Percentiles rank a stretch among this genome's conserved stretches.
Evolutionary conservation across 768 basidiomycete species (phyloP).

Genomic region (Inosperma sp.): DNA sequence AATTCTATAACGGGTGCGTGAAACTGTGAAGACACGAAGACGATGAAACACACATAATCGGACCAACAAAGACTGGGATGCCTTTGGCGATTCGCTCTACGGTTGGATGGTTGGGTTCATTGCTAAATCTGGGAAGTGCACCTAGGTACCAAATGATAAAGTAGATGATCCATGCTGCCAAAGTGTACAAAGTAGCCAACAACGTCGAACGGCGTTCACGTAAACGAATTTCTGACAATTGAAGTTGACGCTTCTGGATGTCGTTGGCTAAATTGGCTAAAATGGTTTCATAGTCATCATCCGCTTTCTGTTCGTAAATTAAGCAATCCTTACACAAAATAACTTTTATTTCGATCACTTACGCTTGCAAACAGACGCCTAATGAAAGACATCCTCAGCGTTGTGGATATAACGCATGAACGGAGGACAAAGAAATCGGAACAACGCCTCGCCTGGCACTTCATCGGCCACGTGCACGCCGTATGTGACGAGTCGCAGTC

Average conservation of each 20-base stretch:
- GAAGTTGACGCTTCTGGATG: conserved; percentile 68
- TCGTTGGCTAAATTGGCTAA: conserved; percentile 61
- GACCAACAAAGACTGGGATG: conserved; percentile 65
- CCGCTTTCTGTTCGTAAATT: conserved; percentile 35
- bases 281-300: conserved; percentile 76
- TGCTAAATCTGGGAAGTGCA: conserved; percentile 43
- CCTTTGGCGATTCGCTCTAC: conserved; percentile 44
- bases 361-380: conserved; percentile 6
- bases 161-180: conserved; percentile 70
- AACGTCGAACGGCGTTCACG: conserved; percentile 78
- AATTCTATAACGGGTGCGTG: conserved; percentile 34
- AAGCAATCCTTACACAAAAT: neutral
- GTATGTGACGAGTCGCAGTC: too few relatives aligned
- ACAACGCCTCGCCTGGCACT: too few relatives aligned
- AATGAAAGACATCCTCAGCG: too few relatives aligned
- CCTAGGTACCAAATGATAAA: conserved; percentile 70
- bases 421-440: too few relatives aligned
- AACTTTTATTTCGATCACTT: neutral
- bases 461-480: too few relatives aligned
- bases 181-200: conserved; percentile 71
- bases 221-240: conserved; percentile 77
- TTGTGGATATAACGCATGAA: too few relatives aligned
- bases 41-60: conserved; percentile 60
- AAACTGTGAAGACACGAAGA: conserved; percentile 7
- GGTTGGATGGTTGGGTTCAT: conserved; percentile 21